A percentile compares a stretch with the other conserved stretches of the same genome.
Evolutionary conservation across 2,329 filamentous ascomycete genomes (phyloP).

Genomic region (Exophiala dermatitidis): DNA sequence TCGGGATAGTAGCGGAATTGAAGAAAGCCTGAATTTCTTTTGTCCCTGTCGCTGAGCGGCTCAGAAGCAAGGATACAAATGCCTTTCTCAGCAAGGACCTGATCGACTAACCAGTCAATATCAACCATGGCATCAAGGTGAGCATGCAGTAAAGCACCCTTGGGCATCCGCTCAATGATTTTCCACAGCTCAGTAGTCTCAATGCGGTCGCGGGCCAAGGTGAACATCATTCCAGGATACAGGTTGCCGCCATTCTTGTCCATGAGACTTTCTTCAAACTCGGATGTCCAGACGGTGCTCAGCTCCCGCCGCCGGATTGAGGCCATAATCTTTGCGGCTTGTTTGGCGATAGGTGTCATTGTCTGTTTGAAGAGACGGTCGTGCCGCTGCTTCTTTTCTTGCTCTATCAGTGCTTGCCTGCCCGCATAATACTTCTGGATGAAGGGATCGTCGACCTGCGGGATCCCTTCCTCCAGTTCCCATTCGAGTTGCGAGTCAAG

Average conservation of each 20-base stretch:
- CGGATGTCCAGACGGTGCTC: constrained; percentile 65
- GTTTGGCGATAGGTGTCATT: constrained; percentile 69
- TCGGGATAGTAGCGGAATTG: constrained; percentile 25
- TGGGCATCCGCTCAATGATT: constrained; percentile 80
- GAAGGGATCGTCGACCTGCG: constrained; percentile 59
- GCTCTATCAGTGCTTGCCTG: constrained; percentile 64
- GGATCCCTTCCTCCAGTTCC: constrained; percentile 39
- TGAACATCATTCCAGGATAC: constrained; percentile 91
- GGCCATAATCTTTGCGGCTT: constrained; percentile 72
- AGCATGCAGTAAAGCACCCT: constrained; percentile 77
- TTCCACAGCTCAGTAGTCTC: constrained; percentile 77
- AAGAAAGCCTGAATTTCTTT: constrained; percentile 11
- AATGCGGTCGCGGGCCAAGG: constrained; percentile 75
- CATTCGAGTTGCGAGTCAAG: constrained; percentile 28
- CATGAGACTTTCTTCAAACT: constrained; percentile 63
- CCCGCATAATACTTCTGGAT: constrained; percentile 74
- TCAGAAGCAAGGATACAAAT: constrained; percentile 28
- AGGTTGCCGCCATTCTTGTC: constrained; percentile 56
- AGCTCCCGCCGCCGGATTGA: constrained; percentile 73
- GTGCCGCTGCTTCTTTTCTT: constrained; percentile 77
- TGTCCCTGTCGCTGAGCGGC: constrained; percentile 18
- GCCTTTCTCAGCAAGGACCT: constrained; percentile 50
- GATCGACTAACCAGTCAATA: constrained; percentile 68
- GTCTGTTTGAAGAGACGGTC: constrained; percentile 65
- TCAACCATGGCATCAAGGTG: constrained; percentile 90